Conservation (phyloP, 495 filamentous ascomycete genomes). For the Penicillium steckii region DNA sequence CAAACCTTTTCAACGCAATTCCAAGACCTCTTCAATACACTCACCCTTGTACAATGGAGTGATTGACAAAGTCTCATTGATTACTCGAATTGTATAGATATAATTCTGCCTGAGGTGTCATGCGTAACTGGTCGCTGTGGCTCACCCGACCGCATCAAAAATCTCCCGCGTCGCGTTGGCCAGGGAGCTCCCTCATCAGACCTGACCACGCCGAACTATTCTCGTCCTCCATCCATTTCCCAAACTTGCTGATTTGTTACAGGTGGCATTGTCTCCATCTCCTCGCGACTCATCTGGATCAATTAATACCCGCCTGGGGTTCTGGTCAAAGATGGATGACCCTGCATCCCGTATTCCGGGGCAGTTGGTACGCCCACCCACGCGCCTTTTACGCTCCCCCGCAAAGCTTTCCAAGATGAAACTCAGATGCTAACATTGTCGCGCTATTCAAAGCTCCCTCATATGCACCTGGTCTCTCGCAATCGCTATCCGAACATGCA, state of each 20-base stretch:
- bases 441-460: conserved; percentile 59
- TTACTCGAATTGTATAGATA: no score
- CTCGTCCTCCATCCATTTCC: conserved; percentile 8
- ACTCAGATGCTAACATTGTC: conserved; percentile 19
- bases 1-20: no score
- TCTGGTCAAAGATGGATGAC: conserved; percentile 56
- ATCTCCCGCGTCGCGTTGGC: conserved; percentile 44
- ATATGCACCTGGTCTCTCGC: conserved; percentile 82
- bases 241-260: conserved; percentile 10
- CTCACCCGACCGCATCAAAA: conserved; percentile 25
- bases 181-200: conserved; percentile 21
- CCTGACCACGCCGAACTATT: conserved; percentile 13
- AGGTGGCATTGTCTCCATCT: neutral
- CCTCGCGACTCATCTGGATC: conserved; percentile 16
- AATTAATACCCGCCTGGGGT: conserved; percentile 7
- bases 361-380: conserved; percentile 52
- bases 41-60: no score
- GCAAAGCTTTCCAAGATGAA: neutral
- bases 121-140: conserved; percentile 14
- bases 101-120: conserved; percentile 24
- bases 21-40: no score
- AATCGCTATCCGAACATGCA: conserved; percentile 69
- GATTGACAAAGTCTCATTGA: no score
- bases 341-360: conserved; percentile 61
- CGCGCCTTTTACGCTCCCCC: neutral